Base-by-base conservation (phyloP, 1,284 basidiomycete genomes). In the Boletus semigastroideus region DNA sequence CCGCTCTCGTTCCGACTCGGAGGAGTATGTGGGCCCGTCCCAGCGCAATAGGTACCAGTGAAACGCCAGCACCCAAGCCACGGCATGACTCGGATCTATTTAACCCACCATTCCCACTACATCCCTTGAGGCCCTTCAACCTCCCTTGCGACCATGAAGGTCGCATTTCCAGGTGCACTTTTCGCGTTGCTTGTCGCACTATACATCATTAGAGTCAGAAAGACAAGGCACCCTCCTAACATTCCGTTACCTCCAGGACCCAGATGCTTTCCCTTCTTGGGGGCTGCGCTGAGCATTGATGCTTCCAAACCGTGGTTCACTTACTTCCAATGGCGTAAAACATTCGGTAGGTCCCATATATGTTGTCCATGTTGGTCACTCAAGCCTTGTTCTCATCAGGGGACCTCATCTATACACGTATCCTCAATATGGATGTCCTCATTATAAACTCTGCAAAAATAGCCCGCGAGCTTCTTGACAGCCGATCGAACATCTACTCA, bases 381-480 rank as follows among this genome's bases (percentile, higher is more conserved):
- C 19, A 31, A 20, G 39, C 28, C 37, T 54, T 44, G 59, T 28
- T 4, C 27, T 42, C 27, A 12, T 5, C 46, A 67, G 64, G 63
- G 4, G 55, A 61, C 34, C 48, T 65, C 20, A 20, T 65, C 33
- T 63, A 63, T 33, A 51, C 55, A 3, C 60, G 42, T 7, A 42
- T 68, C 9, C 53, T 68, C 42, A 54, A 55, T 20, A 61, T 65
- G 64, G 25, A 58, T 20, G 46, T 65, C 9, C 25, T 68, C 1
- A 28, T 66, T 7, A 51, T 64, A 41, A 67, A 64, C 43, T 59
- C 65, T 14, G 59, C 48, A 33, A 67, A 60, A 17, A 42, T 68
- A 11, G 65, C 55, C 17, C 54, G 42, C 28, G 58, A 65, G 41
- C 38, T 65, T 22, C n/a, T 67, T 10, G 62, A 68, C 10, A 46